These are phyloP conservation scores for Coemansia sp. DNA, from an alignment of 192 early-diverging fungal genomes.

Conservation along the genomic window DNA sequence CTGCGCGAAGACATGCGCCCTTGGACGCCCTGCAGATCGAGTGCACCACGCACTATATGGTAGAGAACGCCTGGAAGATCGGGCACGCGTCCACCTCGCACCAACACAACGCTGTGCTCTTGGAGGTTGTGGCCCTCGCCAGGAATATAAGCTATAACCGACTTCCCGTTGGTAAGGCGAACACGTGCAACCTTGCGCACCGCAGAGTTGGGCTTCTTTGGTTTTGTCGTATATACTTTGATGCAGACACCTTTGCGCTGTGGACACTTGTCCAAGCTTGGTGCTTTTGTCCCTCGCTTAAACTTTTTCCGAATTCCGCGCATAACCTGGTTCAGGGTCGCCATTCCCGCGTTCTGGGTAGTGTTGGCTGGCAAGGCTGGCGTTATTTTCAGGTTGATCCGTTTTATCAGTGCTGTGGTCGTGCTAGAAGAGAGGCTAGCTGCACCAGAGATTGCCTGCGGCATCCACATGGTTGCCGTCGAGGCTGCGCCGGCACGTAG, in stretches of 20 bases:
- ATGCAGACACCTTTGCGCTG: slow-evolving; percentile 93
- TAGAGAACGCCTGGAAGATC: slow-evolving; percentile 98
- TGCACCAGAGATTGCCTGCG: background rate
- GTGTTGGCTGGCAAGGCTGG: background rate
- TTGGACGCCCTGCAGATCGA: slow-evolving; percentile 94
- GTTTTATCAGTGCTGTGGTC: background rate
- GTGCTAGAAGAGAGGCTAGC: background rate
- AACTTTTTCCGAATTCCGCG: slow-evolving; percentile 74
- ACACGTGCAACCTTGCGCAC: slow-evolving; percentile 91
- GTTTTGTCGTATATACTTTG: slow-evolving; percentile 94
- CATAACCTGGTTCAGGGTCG: slow-evolving; percentile 94
- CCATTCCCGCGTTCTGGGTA: slow-evolving; percentile 57
- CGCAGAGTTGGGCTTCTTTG: slow-evolving; percentile 99
- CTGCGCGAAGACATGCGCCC: slow-evolving; percentile 75
- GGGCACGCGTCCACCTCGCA: slow-evolving; percentile 90
- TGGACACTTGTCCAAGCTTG: slow-evolving; percentile 81
- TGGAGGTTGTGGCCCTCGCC: slow-evolving; percentile 98
- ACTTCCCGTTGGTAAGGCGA: slow-evolving; percentile 87
- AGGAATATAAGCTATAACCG: slow-evolving; percentile 93
- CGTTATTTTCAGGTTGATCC: background rate
- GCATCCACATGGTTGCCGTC: background rate
- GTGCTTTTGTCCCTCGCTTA: slow-evolving; percentile 66
- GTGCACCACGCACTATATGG: slow-evolving; percentile 86
- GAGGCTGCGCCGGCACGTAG: slow-evolving; percentile 33
- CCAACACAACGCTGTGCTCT: slow-evolving; percentile 95